Conservation (phyloP, 2,329 filamentous ascomycete genomes). For the Byssoonygena ceratinophila region DNA sequence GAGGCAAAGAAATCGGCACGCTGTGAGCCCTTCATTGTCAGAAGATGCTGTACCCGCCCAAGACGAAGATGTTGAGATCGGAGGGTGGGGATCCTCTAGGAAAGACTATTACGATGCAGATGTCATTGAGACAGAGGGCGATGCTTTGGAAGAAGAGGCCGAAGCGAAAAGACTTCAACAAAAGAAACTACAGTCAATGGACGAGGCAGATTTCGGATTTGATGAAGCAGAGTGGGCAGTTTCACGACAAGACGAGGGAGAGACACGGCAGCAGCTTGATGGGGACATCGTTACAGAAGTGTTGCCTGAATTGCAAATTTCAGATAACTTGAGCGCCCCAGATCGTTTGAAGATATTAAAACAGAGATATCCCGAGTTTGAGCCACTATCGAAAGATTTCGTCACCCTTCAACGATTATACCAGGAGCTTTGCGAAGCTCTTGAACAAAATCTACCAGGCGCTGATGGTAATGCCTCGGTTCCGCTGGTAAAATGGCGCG, state of each 20-base stretch:
- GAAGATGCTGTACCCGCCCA: slow-evolving; percentile 39
- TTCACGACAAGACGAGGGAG: slow-evolving; percentile 41
- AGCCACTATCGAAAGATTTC: slow-evolving; percentile 72
- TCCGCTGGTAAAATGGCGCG: slow-evolving; percentile 63
- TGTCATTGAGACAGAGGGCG: slow-evolving; percentile 56
- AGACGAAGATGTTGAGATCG: slow-evolving; percentile 47
- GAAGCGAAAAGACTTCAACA: slow-evolving; percentile 82
- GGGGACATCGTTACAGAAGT: slow-evolving; percentile 66
- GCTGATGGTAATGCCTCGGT: slow-evolving; percentile 34
- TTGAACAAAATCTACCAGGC: slow-evolving; percentile 26
- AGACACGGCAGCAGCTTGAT: slow-evolving; percentile 38
- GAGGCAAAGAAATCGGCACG: slow-evolving; percentile 18
- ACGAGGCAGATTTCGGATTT: slow-evolving; percentile 84
- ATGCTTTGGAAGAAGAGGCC: slow-evolving; percentile 80
- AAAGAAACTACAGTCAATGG: slow-evolving; percentile 82
- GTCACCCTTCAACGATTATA: slow-evolving; percentile 54
- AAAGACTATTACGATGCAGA: slow-evolving; percentile 93
- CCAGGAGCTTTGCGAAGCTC: slow-evolving; percentile 50
- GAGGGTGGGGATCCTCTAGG: slow-evolving; percentile 77
- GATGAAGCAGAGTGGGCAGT: slow-evolving; percentile 78
- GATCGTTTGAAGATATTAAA: slow-evolving; percentile 67
- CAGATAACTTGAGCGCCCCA: slow-evolving; percentile 63
- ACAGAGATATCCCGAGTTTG: slow-evolving; percentile 82
- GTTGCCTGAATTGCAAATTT: slow-evolving; percentile 72
- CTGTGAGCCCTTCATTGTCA: slow-evolving; percentile 19